Evolutionary conservation across 2,329 filamentous ascomycete species (phyloP), one percentile per base, ranked within the genome.

Genomic region (Colletotrichum aenigma): DNA sequence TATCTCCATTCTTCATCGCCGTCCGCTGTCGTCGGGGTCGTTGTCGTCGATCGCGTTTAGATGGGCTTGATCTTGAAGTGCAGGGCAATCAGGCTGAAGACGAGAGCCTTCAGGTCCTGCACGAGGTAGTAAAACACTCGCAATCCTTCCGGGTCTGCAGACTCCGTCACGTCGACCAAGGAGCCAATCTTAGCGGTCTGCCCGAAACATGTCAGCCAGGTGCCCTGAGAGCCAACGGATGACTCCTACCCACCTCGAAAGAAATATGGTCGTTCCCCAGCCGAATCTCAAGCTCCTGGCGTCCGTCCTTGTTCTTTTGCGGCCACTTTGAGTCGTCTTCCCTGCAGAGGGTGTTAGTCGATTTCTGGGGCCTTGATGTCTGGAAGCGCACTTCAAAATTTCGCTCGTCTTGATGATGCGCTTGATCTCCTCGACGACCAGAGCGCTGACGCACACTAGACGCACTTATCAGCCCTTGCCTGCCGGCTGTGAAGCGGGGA

Each of bases 291-390:
- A 99, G 89, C 87, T 99, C 97, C 84, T 99, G 97, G 78, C 96
- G 92, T 43, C 97, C 97, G 81, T 99, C 97, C 87, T 98, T 98
- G 88, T 99, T 99, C 91, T 98, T 99, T 85, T 97, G 95, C 1
- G 97, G 97, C 97, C 97, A 99, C 84, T 98, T 98, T 30, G 93
- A 94, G 84, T 99, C 97, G 83, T 99, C 97, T 92, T 99, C 97
- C 88, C 95, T 98, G 79, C 64, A 52, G 43, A 18, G 21, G 24
- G 12, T 73, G 60, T 67, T n/a, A 75, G 73, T 43, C 38, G 62
- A 55, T 60, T 55, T 13, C 34, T 77, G 48, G 21, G 5, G 21
- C 75, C 86, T 74, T 85, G 82, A 71, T 56, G n/a, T 18, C 21
- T 18, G 28, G 30, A 8, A 28, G 48, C 89, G 70, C 91, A 97